Evolutionary conservation across 129 eudicot species (phyloP).

Genomic region (Erigeron canadensis): DNA sequence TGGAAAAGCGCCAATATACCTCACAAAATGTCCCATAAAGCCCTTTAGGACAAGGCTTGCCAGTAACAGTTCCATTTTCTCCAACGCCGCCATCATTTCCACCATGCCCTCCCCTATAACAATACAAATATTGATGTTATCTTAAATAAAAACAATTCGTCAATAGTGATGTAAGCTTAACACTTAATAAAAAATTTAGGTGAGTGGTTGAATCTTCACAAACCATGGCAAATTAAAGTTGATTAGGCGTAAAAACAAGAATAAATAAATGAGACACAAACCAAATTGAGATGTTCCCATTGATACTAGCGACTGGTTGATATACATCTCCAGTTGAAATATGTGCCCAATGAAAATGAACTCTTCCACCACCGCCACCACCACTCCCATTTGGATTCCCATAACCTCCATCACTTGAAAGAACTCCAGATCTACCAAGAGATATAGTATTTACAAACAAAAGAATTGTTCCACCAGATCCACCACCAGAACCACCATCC

Average conservation of each 20-base stretch:
- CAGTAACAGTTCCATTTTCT: conserved; percentile 74
- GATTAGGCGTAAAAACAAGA: conserved; percentile 8
- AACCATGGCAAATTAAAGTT: background rate
- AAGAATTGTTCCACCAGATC: conserved; percentile 93
- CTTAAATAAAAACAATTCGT: background rate
- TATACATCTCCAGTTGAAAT: conserved; percentile 90
- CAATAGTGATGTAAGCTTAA: background rate
- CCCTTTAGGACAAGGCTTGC: conserved; percentile 79
- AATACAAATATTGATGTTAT: conserved; percentile 20
- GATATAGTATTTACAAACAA: conserved; percentile 55
- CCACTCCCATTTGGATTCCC: conserved; percentile 82
- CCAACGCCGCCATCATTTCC: conserved; percentile 53
- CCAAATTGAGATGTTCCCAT: conserved; percentile 73
- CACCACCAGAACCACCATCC: conserved; percentile 66
- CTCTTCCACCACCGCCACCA: conserved; percentile 93
- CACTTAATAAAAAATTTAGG: background rate
- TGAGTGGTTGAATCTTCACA: conserved; percentile 7
- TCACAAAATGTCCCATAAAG: conserved; percentile 79
- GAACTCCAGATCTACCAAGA: conserved; percentile 51
- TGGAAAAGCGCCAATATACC: conserved; percentile 39
- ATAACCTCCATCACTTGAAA: conserved; percentile 82
- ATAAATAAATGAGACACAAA: conserved; percentile 35
- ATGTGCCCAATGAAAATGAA: conserved; percentile 94
- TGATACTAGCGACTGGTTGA: conserved; percentile 77
- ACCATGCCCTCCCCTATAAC: conserved; percentile 68